Evolutionary conservation across 441 rosid genomes (phyloP), one percentile per base, ranked within the genome.

Genomic region (Manihot esculenta): DNA sequence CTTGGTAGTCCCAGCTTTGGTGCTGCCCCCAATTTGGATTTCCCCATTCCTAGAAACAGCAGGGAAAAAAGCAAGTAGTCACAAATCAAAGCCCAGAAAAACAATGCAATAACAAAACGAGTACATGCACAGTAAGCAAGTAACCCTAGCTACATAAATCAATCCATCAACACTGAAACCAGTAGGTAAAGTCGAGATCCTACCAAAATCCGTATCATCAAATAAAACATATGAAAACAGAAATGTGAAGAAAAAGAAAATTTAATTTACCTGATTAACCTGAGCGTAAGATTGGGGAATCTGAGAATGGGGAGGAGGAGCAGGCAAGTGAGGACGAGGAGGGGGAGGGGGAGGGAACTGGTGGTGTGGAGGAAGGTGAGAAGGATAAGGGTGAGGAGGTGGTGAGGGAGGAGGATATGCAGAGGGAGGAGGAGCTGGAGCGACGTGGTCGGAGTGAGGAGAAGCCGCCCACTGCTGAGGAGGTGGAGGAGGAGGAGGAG

Each of bases 11-110:
- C 80, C 85, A 84, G 74, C 81, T 83, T 79, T 88, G 96, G 35
- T 86, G 95, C 75, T 88, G 80, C 30, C 77, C 84, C 90, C 90
- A 94, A 78, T 86, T 86, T 23, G 80, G 78, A 72, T 86, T 89
- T 70, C 75, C 68, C 96, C 97, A 92, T 74, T 89, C 99, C 99
- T 93, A 51, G 71, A 74, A 45, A 53, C 15, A n/a, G 18, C 24
- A 67, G 7, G 6, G 17, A 42, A 45, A 68, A n/a, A 68, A 53
- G 50, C 57, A 54, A 68, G 10, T 68, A 23, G n/a, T 21, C 27
- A 45, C 1, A 24, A 58, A 24, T 50, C 9, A 58, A 58, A 62
- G 38, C 11, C 64, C 57, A 26, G 10, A 44, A 57, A 38, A 33
- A 54, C 10, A n/a, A 30, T 18, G 24, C 17, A 67, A 51, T 66